A percentile compares a stretch with the other conserved stretches of the same genome.
phyloP scores from a whole-genome alignment of 2,329 filamentous ascomycete genomes.

The Ophiostoma ulmi region DNA sequence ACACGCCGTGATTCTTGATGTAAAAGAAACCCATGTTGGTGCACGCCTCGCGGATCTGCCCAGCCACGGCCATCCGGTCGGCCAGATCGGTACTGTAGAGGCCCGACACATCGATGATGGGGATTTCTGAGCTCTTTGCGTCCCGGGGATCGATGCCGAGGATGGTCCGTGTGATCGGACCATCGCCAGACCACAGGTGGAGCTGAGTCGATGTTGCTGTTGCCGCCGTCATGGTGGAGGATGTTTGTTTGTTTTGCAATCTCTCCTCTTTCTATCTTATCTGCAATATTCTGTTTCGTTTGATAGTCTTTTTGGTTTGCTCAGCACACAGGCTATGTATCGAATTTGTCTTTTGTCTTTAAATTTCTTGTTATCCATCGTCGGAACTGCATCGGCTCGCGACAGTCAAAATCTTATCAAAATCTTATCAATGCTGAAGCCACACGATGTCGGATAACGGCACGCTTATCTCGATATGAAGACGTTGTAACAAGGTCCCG shows the following conservation, averaged over 20 bases:
- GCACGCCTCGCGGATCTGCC: slow-evolving; percentile 37
- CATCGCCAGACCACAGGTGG: slow-evolving; percentile 32
- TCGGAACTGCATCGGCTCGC: background rate
- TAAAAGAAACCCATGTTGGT: slow-evolving; percentile 53
- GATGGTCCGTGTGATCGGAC: slow-evolving; percentile 37
- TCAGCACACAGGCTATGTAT: background rate
- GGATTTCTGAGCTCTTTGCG: slow-evolving; percentile 26
- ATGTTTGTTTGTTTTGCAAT: background rate
- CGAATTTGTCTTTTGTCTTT: background rate
- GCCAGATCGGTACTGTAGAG: slow-evolving; percentile 18
- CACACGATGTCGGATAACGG: background rate
- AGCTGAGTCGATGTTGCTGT: slow-evolving; percentile 3
- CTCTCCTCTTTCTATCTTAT: background rate
- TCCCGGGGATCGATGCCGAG: slow-evolving; percentile 29
- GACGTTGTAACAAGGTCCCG: background rate
- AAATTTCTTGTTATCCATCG: background rate
- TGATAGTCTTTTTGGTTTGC: background rate
- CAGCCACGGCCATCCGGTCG: slow-evolving; percentile 12
- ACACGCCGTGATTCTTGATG: slow-evolving; percentile 47
- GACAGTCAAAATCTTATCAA: background rate
- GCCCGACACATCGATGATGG: slow-evolving; percentile 23
- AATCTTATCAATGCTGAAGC: background rate
- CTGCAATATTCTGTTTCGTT: background rate
- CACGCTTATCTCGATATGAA: background rate
- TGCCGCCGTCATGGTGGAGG: background rate